Evolutionary conservation across 2,329 filamentous ascomycete species (phyloP), one percentile per base, ranked within the genome.

Genomic region (Parascedosporium putredinis): DNA sequence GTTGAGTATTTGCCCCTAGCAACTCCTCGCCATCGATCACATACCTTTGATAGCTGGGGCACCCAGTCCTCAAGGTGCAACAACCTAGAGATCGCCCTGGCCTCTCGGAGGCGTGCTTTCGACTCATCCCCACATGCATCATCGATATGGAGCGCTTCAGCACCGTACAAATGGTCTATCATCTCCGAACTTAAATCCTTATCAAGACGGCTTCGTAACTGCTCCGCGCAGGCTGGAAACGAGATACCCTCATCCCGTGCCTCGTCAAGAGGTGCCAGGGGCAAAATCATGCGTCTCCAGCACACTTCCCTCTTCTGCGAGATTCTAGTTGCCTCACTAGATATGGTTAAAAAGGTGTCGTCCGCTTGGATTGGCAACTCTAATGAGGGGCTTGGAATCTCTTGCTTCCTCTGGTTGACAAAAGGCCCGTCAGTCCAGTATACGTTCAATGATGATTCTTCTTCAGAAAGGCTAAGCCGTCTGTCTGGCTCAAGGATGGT

Each of bases 261-360:
- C 5, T 53, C 49, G 8, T 56, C 52, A 1, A 55, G 33, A 18
- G 51, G 54, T 8, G 52, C 49, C 3, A 45, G 29, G 9, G 54
- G 54, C 1, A 55, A 44, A 16, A 16, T 22, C 9, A 8, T 22
- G 10, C n/a, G 14, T 12, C 16, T 7, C 6, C 12, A 31, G 12
- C 16, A 12, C 9, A 31, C 22, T 14, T n/a, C 10, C 25, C 12
- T 29, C 27, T 46, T 8, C 18, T n/a, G 18, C 6, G 2, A 2
- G 10, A 22, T 14, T 5, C 7, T 8, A 6, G 31, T 14, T 16
- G n/a, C 1, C 24, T 46, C 27, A 5, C 14, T 12, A 24, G 40
- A 25, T 34, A 50, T n/a, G 20, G 34, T 34, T 22, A 50, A 20
- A 9, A 33, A n/a, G 8, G 42, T 50, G 24, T 50, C 40, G 7